Conservation (phyloP, 2,329 filamentous ascomycete genomes). For the Cadophora sp. region DNA sequence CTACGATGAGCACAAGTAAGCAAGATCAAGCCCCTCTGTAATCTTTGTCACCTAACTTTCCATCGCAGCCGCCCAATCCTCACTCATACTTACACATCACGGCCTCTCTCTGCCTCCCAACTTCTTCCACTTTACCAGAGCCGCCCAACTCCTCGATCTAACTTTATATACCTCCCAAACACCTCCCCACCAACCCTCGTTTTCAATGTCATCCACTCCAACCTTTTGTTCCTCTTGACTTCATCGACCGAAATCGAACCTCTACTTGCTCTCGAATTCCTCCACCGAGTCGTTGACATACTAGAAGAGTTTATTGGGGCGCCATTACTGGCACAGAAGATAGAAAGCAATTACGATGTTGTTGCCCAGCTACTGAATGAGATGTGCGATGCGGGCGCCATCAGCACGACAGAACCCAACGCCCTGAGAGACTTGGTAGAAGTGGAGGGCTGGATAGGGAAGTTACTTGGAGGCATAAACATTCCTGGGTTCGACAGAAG, state of each 20-base stretch:
- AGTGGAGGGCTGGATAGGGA: conserved; percentile 88
- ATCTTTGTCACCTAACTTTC: conserved; percentile 50
- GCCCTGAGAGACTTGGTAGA: conserved; percentile 90
- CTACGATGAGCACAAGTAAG: conserved; percentile 93
- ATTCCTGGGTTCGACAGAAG: conserved; percentile 68
- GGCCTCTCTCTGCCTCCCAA: conserved; percentile 76
- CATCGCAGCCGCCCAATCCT: conserved; percentile 76
- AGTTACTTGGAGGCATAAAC: conserved; percentile 85
- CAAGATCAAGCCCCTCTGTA: conserved; percentile 57
- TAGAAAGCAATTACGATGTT: conserved; percentile 91
- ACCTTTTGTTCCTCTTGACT: conserved; percentile 84
- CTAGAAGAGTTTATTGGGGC: conserved; percentile 94
- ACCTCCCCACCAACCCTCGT: conserved; percentile 86
- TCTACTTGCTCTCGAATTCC: conserved; percentile 88
- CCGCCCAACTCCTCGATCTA: conserved; percentile 81
- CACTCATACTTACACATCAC: conserved; percentile 85
- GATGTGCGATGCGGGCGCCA: conserved; percentile 93
- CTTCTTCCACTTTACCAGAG: conserved; percentile 88
- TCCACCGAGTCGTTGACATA: conserved; percentile 90
- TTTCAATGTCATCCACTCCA: conserved; percentile 87
- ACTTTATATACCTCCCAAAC: conserved; percentile 83
- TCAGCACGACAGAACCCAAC: conserved; percentile 92
- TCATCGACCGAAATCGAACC: conserved; percentile 88
- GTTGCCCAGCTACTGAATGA: conserved; percentile 91
- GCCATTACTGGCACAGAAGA: conserved; percentile 83